Conservation (phyloP, 495 filamentous ascomycete species). For the Tuber magnatum region DNA sequence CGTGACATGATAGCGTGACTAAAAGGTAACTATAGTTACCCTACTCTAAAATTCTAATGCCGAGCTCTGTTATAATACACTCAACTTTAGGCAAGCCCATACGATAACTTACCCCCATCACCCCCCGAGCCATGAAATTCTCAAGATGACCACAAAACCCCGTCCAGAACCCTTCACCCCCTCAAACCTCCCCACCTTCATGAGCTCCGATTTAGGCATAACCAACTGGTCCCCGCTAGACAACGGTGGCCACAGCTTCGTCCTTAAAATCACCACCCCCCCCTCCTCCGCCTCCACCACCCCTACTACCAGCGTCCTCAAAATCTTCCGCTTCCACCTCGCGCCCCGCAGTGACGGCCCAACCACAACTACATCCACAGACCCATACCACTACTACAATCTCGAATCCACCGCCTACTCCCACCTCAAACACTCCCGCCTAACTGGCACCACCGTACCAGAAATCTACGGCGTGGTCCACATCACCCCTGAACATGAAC, state of each 20-base stretch:
- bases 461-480: slow-evolving; percentile 12
- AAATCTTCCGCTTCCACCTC: slow-evolving; percentile 4
- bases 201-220: slow-evolving; percentile 19
- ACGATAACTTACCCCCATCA: neutral
- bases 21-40: too few relatives aligned
- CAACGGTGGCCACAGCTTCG: slow-evolving; percentile 27
- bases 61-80: neutral
- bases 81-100: too few relatives aligned
- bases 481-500: slow-evolving; percentile 19
- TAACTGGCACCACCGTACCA: slow-evolving; percentile 12
- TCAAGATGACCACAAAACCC: neutral
- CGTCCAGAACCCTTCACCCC: neutral
- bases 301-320: neutral
- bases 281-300: neutral
- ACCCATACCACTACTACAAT: slow-evolving; percentile 15
- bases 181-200: neutral
- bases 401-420: slow-evolving; percentile 17
- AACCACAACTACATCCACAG: neutral
- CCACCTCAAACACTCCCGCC: slow-evolving; percentile 4
- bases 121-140: neutral
- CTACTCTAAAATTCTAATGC: neutral
- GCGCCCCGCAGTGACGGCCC: neutral
- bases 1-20: too few relatives aligned
- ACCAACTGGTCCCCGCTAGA: slow-evolving; percentile 18
- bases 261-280: slow-evolving; percentile 15